phyloP scores from a whole-genome alignment of 2,329 filamentous ascomycete genomes.

The Westerdykella aurantiaca region DNA sequence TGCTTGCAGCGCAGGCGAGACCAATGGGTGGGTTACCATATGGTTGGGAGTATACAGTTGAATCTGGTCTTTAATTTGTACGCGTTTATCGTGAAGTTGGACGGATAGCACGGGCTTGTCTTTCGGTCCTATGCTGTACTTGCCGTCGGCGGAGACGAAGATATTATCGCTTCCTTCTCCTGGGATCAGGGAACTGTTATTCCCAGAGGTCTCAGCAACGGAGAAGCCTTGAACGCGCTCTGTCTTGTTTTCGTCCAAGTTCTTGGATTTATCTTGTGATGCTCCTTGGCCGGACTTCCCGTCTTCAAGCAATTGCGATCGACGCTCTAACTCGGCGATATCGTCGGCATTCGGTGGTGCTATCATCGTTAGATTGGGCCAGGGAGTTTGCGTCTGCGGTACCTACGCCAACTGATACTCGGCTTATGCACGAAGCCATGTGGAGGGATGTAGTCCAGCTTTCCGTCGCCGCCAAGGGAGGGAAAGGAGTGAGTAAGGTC shows the following conservation, averaged over 20 bases:
- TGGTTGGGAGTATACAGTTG: conserved; percentile 84
- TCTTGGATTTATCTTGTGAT: conserved; percentile 15
- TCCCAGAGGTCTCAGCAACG: conserved; percentile 11
- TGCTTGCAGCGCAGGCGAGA: conserved; percentile 82
- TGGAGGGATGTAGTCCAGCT: conserved; percentile 80
- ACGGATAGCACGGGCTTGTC: conserved; percentile 51
- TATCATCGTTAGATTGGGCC: conserved; percentile 9
- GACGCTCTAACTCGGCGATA: conserved; percentile 45
- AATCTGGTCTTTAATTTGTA: conserved; percentile 84
- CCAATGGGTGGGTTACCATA: conserved; percentile 76
- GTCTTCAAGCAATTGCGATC: conserved; percentile 5
- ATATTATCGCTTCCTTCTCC: conserved; percentile 1
- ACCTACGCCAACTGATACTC: conserved; percentile 70
- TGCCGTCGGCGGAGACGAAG: conserved; percentile 29
- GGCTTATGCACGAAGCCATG: conserved; percentile 88
- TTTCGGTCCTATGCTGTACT: conserved; percentile 33
- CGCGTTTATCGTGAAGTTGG: conserved; percentile 56
- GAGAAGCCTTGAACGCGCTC: conserved; percentile 35
- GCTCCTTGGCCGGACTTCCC: conserved; percentile 7
- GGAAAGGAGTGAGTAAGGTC: conserved; percentile 95
- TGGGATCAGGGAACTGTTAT: neutral
- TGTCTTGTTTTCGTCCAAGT: conserved; percentile 24
- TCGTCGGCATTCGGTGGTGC: conserved; percentile 78
- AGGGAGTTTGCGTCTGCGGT: neutral
- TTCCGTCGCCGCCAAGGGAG: conserved; percentile 67